Percentiles rank a stretch among this genome's conserved stretches.
phyloP scores from a whole-genome alignment of 1,139 yeast genomes.

The Pichia sorboxylosa region DNA sequence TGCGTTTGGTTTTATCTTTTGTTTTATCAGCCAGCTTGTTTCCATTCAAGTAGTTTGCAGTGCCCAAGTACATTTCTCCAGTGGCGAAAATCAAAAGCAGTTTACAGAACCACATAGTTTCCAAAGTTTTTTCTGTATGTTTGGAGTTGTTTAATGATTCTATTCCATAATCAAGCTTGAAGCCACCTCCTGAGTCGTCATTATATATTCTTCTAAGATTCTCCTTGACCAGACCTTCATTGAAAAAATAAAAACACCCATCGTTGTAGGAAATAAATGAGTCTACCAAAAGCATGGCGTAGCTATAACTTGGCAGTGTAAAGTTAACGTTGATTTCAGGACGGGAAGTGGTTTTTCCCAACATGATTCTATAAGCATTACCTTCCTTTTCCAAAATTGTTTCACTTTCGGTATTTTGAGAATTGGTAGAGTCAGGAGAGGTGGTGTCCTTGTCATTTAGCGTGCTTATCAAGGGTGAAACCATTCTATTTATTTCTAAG shows the following conservation, averaged over 20 bases:
- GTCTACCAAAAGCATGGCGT: slow-evolving; percentile 64
- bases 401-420: slow-evolving; percentile 12
- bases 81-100: slow-evolving; percentile 63
- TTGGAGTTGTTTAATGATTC: slow-evolving; percentile 13
- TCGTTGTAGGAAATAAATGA: slow-evolving; percentile 70
- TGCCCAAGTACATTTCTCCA: slow-evolving; percentile 78
- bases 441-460: slow-evolving; percentile 5
- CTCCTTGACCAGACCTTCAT: slow-evolving; percentile 64
- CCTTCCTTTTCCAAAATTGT: slow-evolving; percentile 58
- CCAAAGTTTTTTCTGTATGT: slow-evolving; percentile 44
- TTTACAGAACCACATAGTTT: slow-evolving; percentile 75
- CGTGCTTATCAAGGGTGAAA: slow-evolving; percentile 24
- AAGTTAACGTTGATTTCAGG: slow-evolving; percentile 60
- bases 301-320: slow-evolving; percentile 64
- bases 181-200: slow-evolving; percentile 24
- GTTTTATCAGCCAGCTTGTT: slow-evolving; percentile 22
- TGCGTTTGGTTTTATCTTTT: slow-evolving; percentile 17
- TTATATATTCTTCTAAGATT: slow-evolving; percentile 51
- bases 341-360: slow-evolving; percentile 56
- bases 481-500: slow-evolving; percentile 57
- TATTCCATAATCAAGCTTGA: slow-evolving; percentile 29
- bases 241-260: slow-evolving; percentile 79
- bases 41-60: slow-evolving; percentile 40
- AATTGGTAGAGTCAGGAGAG: slow-evolving; percentile 3
- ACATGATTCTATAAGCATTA: slow-evolving; percentile 56